A percentile compares a stretch with the other conserved stretches of the same genome.
These are phyloP conservation scores for Apiotrichum veenhuisii DNA, from an alignment of 1,284 basidiomycete species.

Conservation along the genomic window DNA sequence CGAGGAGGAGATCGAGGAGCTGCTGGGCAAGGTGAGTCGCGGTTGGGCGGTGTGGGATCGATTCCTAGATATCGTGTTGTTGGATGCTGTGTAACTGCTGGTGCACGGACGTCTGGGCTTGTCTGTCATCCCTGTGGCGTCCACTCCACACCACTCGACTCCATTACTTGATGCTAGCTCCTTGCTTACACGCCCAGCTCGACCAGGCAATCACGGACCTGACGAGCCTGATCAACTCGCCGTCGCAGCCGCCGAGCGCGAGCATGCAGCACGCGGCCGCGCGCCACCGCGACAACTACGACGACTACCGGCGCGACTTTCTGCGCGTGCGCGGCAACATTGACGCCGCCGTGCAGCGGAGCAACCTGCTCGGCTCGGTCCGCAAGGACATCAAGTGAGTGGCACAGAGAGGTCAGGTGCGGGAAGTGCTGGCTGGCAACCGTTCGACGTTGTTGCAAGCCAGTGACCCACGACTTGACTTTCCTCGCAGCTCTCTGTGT, in stretches of 20 bases:
- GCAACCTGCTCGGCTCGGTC: conserved; percentile 83
- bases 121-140: too few species aligned
- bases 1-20: conserved; percentile 78
- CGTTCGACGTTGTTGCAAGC: too few species aligned
- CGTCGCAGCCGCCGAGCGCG: conserved; percentile 69
- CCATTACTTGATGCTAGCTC: too few species aligned
- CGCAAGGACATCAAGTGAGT: conserved; percentile 90
- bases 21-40: conserved; percentile 72
- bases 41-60: too few species aligned
- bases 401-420: too few species aligned
- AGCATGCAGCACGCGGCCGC: conserved; percentile 86
- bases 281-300: conserved; percentile 81
- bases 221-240: conserved; percentile 62
- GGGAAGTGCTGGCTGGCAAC: too few species aligned
- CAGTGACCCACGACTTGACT: too few species aligned
- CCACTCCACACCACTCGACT: too few species aligned
- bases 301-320: conserved; percentile 81
- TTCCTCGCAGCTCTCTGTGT: too few species aligned
- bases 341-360: conserved; percentile 77
- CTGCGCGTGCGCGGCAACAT: conserved; percentile 76
- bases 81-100: too few species aligned
- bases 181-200: conserved; percentile 64
- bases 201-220: conserved; percentile 77
- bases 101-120: too few species aligned
- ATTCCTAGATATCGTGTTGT: too few species aligned